Conservation (phyloP, 441 rosid genomes). For the Gossypium gossypioides region DNA sequence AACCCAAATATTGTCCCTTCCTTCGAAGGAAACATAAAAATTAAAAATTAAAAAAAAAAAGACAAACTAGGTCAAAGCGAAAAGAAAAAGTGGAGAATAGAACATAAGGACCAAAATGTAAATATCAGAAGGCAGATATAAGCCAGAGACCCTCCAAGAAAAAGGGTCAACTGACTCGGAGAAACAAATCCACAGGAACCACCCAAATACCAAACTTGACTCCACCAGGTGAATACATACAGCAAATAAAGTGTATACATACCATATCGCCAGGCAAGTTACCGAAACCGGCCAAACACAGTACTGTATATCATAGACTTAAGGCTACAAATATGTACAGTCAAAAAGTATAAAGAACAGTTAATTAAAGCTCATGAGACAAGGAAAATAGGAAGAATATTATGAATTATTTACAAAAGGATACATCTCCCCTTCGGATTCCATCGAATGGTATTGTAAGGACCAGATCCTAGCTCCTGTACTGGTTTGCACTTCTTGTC, state of each 20-base stretch:
- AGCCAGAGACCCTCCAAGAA: background rate
- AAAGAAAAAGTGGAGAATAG: background rate
- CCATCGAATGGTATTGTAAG: slow-evolving; percentile 86
- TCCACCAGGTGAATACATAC: background rate
- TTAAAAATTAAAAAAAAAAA: too few species aligned
- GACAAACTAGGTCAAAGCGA: background rate
- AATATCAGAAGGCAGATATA: background rate
- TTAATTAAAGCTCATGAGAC: slow-evolving; percentile 2
- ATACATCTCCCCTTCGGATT: slow-evolving; percentile 87
- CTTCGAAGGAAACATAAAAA: background rate
- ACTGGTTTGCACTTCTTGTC: slow-evolving; percentile 80
- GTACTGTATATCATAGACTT: slow-evolving; percentile 38
- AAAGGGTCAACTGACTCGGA: background rate
- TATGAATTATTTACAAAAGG: slow-evolving; percentile 23
- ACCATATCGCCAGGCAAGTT: slow-evolving; percentile 98
- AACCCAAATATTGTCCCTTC: background rate
- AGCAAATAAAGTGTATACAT: slow-evolving; percentile 19
- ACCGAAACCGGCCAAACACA: slow-evolving; percentile 96
- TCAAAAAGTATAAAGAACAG: background rate
- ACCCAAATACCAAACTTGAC: background rate
- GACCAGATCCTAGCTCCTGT: slow-evolving; percentile 78
- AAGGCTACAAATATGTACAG: slow-evolving; percentile 27
- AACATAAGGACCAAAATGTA: background rate
- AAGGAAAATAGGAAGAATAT: background rate
- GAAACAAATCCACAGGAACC: background rate